These are phyloP conservation scores for Paracoccidioides brasiliensis DNA, from an alignment of 2,329 filamentous ascomycete genomes.

Conservation along the genomic window DNA sequence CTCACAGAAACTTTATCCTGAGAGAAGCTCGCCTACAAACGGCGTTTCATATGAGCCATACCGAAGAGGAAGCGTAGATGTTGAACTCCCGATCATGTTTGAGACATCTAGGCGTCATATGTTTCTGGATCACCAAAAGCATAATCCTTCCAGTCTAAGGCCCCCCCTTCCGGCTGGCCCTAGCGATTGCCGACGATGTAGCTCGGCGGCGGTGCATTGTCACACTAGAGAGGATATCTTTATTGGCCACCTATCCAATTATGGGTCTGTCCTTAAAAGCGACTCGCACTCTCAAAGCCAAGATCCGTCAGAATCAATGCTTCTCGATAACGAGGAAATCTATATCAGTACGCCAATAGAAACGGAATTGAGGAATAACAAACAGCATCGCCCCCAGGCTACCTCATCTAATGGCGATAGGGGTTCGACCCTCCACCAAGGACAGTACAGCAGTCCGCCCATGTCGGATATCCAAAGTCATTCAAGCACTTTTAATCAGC, in stretches of 20 bases:
- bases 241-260: not conserved
- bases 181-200: not conserved
- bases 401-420: not conserved
- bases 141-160: not conserved
- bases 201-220: too few relatives aligned
- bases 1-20: not conserved
- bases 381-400: not conserved
- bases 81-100: too few relatives aligned
- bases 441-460: not conserved
- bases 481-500: too few relatives aligned
- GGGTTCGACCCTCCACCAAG: not conserved
- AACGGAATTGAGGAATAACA: not conserved
- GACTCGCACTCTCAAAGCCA: conserved; percentile 8
- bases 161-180: not conserved
- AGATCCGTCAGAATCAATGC: conserved; percentile 23
- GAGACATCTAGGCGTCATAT: not conserved
- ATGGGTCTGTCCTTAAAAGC: conserved; percentile 9
- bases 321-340: conserved; percentile 17
- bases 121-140: not conserved
- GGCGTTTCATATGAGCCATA: not conserved
- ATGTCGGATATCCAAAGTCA: not conserved
- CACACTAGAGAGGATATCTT: not conserved
- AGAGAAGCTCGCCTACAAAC: not conserved
- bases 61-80: too few relatives aligned
- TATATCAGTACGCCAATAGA: not conserved